Percentiles rank a stretch among this genome's conserved stretches.
These are phyloP conservation scores for Cladobotryum protrusum DNA, from an alignment of 2,329 filamentous ascomycete species.

Conservation along the genomic window DNA sequence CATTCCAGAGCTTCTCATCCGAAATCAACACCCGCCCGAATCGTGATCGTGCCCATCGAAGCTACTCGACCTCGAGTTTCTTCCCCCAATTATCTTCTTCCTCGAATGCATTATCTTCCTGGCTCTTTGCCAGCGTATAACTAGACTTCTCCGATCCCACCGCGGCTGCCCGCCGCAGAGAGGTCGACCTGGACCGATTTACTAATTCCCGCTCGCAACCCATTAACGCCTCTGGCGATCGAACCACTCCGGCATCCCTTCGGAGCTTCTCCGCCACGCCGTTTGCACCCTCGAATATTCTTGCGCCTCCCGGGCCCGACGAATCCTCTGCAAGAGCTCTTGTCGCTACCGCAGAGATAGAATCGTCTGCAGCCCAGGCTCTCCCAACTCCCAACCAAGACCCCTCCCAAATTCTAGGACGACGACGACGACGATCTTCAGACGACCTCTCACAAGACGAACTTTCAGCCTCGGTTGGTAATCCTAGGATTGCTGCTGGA, in stretches of 20 bases:
- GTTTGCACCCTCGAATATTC: conserved; percentile 34
- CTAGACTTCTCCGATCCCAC: conserved; percentile 17
- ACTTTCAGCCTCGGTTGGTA: neutral
- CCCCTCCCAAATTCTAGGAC: conserved; percentile 42
- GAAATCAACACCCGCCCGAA: neutral
- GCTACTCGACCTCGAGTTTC: neutral
- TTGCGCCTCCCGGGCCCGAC: conserved; percentile 19
- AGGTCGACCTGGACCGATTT: conserved; percentile 36
- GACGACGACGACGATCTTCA: conserved; percentile 48
- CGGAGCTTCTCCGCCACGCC: conserved; percentile 42
- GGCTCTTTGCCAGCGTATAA: conserved; percentile 19
- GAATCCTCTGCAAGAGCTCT: conserved; percentile 21
- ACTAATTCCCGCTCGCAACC: conserved; percentile 28
- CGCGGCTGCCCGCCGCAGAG: conserved; percentile 35
- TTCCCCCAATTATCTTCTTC: neutral
- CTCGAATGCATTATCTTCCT: conserved; percentile 15
- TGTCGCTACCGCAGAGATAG: conserved; percentile 35
- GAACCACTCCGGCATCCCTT: conserved; percentile 50
- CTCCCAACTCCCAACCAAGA: conserved; percentile 20
- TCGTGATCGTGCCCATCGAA: neutral
- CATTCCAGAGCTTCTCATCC: neutral
- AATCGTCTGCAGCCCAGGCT: conserved; percentile 27
- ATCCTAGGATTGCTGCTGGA: conserved; percentile 6
- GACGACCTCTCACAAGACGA: conserved; percentile 30
- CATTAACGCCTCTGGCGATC: conserved; percentile 53